Evolutionary conservation across 2,329 filamentous ascomycete species (phyloP), one percentile per base, ranked within the genome.

Genomic region (Mollisia scopiformis): DNA sequence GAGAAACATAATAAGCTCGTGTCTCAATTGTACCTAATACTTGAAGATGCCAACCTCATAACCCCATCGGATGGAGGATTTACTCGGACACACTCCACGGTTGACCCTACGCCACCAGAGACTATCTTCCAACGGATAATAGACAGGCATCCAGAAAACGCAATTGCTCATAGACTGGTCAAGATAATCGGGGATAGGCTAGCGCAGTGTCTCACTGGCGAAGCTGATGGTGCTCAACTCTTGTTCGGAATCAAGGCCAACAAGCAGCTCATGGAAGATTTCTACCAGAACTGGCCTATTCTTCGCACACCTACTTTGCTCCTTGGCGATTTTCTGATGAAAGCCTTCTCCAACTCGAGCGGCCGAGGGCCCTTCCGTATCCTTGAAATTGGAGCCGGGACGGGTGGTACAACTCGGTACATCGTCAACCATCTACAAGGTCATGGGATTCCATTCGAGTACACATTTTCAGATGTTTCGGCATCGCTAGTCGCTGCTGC

Each of bases 331-430:
- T 64, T 69, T 16, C 47, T 66, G 27, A 21, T 46, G 19, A 35
- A 54, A 33, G 43, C 53, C 5, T 39, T 65, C 21, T 30, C 43
- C 11, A 52, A 55, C 11, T 14, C 31, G 2, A 43, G 19, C 19
- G 39, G 39, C 7, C 39, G 39, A 74, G 27, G 75, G 74, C 57
- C 60, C 2, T 61, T 79, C 19, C 69, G 71, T 2, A 76, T 82
- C 31, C 71, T 82, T 53, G 78, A 81, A 63, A 62, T 81, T 10
- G 79, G 79, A 80, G n/a, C n/a, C n/a, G n/a, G n/a, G n/a, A n/a
- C n/a, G n/a, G n/a, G n/a, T n/a, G n/a, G n/a, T n/a, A n/a, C 79
- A 0, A 78, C 79, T 0, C 62, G 59, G 13, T 52, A 66, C 1
- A 31, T 80, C 2, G 61, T 76, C 0, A 62, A 70, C 0, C 43